Conservation (phyloP, 148 eudicot genomes). For the Oxyria digyna region DNA sequence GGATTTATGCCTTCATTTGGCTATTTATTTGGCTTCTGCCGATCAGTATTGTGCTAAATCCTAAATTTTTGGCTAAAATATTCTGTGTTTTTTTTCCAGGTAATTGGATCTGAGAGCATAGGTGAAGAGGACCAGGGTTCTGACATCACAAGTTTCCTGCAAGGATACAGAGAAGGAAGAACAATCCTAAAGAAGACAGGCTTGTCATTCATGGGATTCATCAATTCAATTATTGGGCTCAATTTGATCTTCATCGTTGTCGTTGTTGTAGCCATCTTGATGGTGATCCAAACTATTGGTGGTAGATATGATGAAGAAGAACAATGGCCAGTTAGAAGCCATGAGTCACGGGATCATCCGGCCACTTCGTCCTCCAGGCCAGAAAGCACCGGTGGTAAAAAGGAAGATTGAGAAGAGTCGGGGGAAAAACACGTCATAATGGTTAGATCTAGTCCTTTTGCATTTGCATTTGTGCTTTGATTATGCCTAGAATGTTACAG, state of each 20-base stretch:
- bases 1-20: not conserved
- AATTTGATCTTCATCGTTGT: constrained; percentile 33
- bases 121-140: constrained; percentile 59
- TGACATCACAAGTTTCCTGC: constrained; percentile 60
- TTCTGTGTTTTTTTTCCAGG: constrained; percentile 24
- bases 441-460: not conserved
- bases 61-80: no score
- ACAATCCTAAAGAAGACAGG: constrained; percentile 51
- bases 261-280: constrained; percentile 39
- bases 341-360: not conserved
- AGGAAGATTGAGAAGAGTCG: not conserved
- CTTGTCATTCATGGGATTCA: constrained; percentile 58
- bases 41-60: no score
- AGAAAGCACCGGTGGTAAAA: not conserved
- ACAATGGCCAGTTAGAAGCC: not conserved
- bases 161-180: constrained; percentile 78
- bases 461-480: not conserved
- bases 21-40: no score
- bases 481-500: not conserved
- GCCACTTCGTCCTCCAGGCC: not conserved
- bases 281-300: constrained; percentile 36
- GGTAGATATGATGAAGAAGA: constrained; percentile 35
- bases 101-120: constrained; percentile 64
- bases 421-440: no score
- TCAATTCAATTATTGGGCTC: constrained; percentile 49